phyloP scores from a whole-genome alignment of 2,329 filamentous ascomycete species.

The Colletotrichum eleusines region DNA sequence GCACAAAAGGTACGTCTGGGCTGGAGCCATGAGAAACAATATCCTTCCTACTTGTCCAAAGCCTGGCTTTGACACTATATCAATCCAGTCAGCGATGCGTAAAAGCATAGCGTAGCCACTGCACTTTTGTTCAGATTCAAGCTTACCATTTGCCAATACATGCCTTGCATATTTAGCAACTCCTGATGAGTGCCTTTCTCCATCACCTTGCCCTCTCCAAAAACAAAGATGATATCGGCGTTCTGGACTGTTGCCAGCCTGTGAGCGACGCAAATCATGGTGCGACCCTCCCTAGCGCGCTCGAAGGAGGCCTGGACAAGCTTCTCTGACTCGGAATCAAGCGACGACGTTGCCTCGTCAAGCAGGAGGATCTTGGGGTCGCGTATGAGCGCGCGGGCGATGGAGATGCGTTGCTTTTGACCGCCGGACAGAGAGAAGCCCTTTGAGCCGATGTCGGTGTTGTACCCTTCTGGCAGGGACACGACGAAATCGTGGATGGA shows the following conservation, averaged over 20 bases:
- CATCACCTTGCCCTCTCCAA: slow-evolving; percentile 72
- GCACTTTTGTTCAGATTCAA: too few species aligned
- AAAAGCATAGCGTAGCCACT: too few species aligned
- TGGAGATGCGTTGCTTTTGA: slow-evolving; percentile 77
- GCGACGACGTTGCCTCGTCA: slow-evolving; percentile 78
- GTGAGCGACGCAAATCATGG: slow-evolving; percentile 83
- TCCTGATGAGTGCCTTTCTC: slow-evolving; percentile 67
- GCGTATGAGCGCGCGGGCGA: slow-evolving; percentile 76
- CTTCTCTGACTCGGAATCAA: slow-evolving; percentile 73
- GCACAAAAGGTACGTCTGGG: too few species aligned
- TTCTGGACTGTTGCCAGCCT: slow-evolving; percentile 82
- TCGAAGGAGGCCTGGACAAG: slow-evolving; percentile 76
- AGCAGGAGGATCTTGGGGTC: slow-evolving; percentile 74
- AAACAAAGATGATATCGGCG: slow-evolving; percentile 83
- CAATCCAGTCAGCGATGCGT: neutral
- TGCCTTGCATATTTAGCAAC: slow-evolving; percentile 62
- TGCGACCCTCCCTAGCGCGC: slow-evolving; percentile 67
- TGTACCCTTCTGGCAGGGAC: slow-evolving; percentile 75
- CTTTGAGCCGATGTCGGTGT: slow-evolving; percentile 74
- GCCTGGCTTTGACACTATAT: slow-evolving; percentile 69
- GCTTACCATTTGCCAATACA: slow-evolving; percentile 71
- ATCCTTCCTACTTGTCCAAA: slow-evolving; percentile 65
- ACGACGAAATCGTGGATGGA: slow-evolving; percentile 79
- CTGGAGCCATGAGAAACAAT: too few species aligned
- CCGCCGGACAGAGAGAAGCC: slow-evolving; percentile 77